phyloP scores from a whole-genome alignment of 2,329 filamentous ascomycete species.

The Cladophialophora immunda region DNA sequence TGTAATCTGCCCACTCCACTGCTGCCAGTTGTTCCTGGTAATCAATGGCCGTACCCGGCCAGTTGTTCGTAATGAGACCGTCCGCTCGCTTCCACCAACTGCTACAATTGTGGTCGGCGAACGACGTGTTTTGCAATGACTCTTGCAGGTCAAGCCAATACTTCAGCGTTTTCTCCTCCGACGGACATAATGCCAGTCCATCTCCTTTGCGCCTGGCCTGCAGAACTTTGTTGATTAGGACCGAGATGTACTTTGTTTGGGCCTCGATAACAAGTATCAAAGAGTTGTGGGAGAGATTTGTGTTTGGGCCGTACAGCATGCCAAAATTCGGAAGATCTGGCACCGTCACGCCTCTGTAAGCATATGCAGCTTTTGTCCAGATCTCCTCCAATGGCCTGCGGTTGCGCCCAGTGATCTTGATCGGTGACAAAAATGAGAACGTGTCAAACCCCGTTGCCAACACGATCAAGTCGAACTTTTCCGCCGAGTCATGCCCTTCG shows the following conservation, averaged over 20 bases:
- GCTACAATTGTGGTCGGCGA: slow-evolving; percentile 63
- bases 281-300: slow-evolving; percentile 63
- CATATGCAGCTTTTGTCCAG: slow-evolving; percentile 61
- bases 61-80: slow-evolving; percentile 66
- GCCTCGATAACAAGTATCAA: slow-evolving; percentile 70
- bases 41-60: slow-evolving; percentile 61
- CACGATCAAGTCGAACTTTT: slow-evolving; percentile 65
- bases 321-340: slow-evolving; percentile 63
- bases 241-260: slow-evolving; percentile 63
- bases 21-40: slow-evolving; percentile 58
- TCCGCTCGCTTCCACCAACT: slow-evolving; percentile 66
- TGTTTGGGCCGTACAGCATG: slow-evolving; percentile 67
- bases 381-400: slow-evolving; percentile 57
- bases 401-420: slow-evolving; percentile 59
- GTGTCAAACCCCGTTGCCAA: slow-evolving; percentile 68
- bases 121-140: slow-evolving; percentile 54
- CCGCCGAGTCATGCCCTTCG: slow-evolving; percentile 47
- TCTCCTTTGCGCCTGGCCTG: slow-evolving; percentile 51
- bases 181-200: slow-evolving; percentile 57
- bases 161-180: slow-evolving; percentile 38
- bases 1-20: slow-evolving; percentile 47
- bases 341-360: slow-evolving; percentile 61
- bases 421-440: slow-evolving; percentile 66
- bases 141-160: slow-evolving; percentile 30
- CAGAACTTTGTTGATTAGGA: slow-evolving; percentile 59